Evolutionary conservation across 257 asterid species (phyloP), one percentile per base, ranked within the genome.

Genomic region (Nicotiana paniculata): DNA sequence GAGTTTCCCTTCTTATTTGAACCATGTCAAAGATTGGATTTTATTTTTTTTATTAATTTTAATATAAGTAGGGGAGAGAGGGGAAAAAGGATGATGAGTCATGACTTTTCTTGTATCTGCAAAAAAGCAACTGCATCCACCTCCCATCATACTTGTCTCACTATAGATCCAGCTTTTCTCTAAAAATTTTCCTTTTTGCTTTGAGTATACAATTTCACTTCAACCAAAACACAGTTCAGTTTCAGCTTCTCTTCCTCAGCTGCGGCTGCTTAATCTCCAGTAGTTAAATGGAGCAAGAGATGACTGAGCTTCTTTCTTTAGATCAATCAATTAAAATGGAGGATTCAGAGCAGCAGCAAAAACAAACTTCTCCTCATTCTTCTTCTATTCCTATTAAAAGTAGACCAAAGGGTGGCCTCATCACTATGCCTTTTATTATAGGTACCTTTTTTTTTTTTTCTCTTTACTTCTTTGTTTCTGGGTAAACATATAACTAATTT

Each of bases 381-480:
- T 72, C 83, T 21, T n/a, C 77, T 12, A 43, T 80, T n/a, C 83
- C 74, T 13, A 37, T 74, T 74, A 74, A 74, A 48, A 74, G 62
- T 74, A 74, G 77, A 82, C 17, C 76, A 79, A 90, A 87, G 82
- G 97, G 97, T 28, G 95, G 97, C 16, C 77, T 92, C n/a, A 58
- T 88, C 9, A 92, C 97, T 46, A 88, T 92, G 90, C 97, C 97
- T 37, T 92, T 92, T 83, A 90, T 92, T 66, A 88, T 91, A 90
- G 96, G 96, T 91, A 84, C 17, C 24, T 2, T 58, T 4, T 55
- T n/a, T 32, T 39, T 2, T 4, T 16, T 1, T 17, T 54, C 12
- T 8, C 6, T 17, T 16, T 28, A 35, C 17, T 21, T 28, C 15
- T 35, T 77, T 32, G 12, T 16, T 26, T 10, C 5, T 46, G 17